Conservation (phyloP, 257 asterid genomes). For the Gynochthodes officinalis region DNA sequence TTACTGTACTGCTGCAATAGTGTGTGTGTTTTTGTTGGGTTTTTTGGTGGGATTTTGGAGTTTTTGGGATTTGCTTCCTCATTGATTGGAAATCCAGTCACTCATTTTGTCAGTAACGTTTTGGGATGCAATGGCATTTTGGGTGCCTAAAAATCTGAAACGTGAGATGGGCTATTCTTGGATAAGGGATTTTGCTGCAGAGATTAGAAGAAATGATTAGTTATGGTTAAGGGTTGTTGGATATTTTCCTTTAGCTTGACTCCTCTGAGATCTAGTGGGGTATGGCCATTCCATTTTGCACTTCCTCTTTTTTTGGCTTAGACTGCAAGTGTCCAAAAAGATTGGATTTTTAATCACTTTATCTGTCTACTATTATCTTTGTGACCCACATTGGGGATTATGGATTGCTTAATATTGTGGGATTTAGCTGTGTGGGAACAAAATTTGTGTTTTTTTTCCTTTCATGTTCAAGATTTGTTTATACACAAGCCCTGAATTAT, state of each 20-base stretch:
- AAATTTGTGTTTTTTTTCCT: slow-evolving; percentile 32
- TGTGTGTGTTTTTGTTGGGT: neutral
- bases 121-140: slow-evolving; percentile 23
- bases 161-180: slow-evolving; percentile 51
- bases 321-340: slow-evolving; percentile 44
- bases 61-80: slow-evolving; percentile 21
- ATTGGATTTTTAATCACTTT: slow-evolving; percentile 27
- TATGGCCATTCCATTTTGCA: slow-evolving; percentile 25
- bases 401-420: slow-evolving; percentile 26
- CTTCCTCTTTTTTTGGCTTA: slow-evolving; percentile 34
- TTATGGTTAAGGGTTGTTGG: slow-evolving; percentile 34
- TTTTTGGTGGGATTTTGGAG: neutral
- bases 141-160: slow-evolving; percentile 27
- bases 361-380: slow-evolving; percentile 20
- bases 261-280: slow-evolving; percentile 48
- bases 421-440: slow-evolving; percentile 12
- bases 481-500: neutral
- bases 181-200: slow-evolving; percentile 49
- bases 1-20: slow-evolving; percentile 27
- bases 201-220: slow-evolving; percentile 54
- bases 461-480: neutral
- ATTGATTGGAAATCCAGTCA: slow-evolving; percentile 18
- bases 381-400: slow-evolving; percentile 13
- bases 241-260: slow-evolving; percentile 45
- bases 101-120: neutral